These are phyloP conservation scores for Paramecium biaurelia DNA, from an alignment of 73 alveolate genomes.

Conservation along the genomic window DNA sequence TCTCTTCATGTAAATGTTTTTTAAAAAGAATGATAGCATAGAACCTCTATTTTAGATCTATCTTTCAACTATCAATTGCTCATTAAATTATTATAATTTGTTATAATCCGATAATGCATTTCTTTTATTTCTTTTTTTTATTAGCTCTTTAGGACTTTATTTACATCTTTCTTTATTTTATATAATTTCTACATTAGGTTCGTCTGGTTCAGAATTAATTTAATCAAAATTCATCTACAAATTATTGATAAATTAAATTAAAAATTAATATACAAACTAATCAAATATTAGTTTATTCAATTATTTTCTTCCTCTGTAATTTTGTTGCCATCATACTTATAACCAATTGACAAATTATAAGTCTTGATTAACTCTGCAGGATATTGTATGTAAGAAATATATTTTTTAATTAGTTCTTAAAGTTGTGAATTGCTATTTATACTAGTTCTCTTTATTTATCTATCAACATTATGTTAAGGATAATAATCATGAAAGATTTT, in stretches of 20 bases:
- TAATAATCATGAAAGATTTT: neutral
- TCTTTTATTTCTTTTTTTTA: neutral
- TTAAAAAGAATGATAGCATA: neutral
- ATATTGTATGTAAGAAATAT: neutral
- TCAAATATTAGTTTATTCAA: neutral
- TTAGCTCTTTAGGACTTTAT: neutral
- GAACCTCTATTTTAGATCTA: neutral
- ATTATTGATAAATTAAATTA: neutral
- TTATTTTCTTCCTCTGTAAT: neutral
- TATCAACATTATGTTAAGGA: neutral
- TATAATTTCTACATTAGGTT: neutral
- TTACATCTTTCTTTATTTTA: neutral
- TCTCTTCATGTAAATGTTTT: neutral
- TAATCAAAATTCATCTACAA: neutral
- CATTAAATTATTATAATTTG: neutral
- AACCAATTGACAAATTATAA: neutral
- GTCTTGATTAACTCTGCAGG: neutral
- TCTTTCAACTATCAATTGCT: neutral
- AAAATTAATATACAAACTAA: neutral
- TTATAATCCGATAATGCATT: neutral
- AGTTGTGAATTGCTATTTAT: neutral
- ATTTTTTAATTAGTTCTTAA: neutral
- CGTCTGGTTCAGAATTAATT: neutral
- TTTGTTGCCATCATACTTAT: neutral
- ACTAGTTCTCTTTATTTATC: neutral